phyloP scores from a whole-genome alignment of 2,329 filamentous ascomycete species.

The Paraphoma sp. region DNA sequence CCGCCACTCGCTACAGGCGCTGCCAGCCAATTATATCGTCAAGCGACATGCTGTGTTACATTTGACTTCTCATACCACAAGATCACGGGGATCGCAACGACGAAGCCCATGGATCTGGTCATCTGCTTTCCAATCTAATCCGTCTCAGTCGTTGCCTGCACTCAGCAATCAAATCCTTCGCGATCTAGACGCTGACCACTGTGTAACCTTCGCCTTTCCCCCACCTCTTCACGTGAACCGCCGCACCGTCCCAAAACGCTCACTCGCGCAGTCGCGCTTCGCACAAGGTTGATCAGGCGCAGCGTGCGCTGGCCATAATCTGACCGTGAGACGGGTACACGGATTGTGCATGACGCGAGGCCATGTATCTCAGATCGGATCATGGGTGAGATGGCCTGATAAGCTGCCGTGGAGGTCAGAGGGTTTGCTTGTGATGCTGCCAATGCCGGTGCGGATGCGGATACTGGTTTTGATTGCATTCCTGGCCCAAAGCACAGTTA shows the following conservation, averaged over 20 bases:
- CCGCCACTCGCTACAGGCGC: conserved; percentile 15
- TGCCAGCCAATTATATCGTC: conserved; percentile 6
- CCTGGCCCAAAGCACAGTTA: too few relatives aligned
- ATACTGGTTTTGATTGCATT: too few relatives aligned
- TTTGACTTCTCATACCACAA: neutral
- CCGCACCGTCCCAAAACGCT: conserved; percentile 8
- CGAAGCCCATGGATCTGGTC: too few relatives aligned
- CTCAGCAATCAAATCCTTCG: too few relatives aligned
- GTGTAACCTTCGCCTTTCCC: conserved; percentile 16
- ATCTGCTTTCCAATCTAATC: too few relatives aligned
- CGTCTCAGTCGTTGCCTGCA: too few relatives aligned
- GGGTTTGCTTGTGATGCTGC: too few relatives aligned
- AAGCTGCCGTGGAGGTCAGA: too few relatives aligned
- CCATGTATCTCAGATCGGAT: neutral
- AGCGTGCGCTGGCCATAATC: neutral
- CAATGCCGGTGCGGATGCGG: too few relatives aligned
- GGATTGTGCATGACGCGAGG: neutral
- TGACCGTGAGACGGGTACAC: conserved; percentile 7
- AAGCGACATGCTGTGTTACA: conserved; percentile 6
- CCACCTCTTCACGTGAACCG: neutral
- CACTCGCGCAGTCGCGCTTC: conserved; percentile 4
- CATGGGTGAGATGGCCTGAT: too few relatives aligned
- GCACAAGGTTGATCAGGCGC: neutral
- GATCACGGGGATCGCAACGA: neutral
- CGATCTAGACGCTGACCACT: too few relatives aligned